Evolutionary conservation across 345 rosid species (phyloP), one percentile per base, ranked within the genome.

Genomic region (Alliaria petiolata): DNA sequence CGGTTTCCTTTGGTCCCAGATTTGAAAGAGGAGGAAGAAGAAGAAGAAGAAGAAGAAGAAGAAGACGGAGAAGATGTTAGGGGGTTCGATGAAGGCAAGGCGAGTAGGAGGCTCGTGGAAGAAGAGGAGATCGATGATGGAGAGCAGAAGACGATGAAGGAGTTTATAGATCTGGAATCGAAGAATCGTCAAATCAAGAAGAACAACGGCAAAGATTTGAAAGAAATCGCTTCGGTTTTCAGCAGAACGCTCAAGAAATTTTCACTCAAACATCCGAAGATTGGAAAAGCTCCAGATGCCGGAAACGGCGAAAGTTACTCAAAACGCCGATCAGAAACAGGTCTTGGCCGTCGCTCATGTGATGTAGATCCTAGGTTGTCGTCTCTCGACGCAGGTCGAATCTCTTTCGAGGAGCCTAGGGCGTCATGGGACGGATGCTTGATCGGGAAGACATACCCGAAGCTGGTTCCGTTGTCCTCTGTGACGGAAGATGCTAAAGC

Each of bases 341-440:
- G 83, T 50, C 80, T 76, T 22, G 86, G 88, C 16, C 76, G 95
- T 71, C 80, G 88, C 61, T 85, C 95, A n/a, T 86, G 92, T 58
- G 92, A 86, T 61, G 80, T 87, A 19, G 88, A 86, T 86, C 86
- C 85, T 15, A 80, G 91, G 69, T 76, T 81, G 31, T n/a, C n/a
- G n/a, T 89, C 95, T 40, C 75, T 86, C 2, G 95, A 89, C 67
- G 86, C 74, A 58, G 66, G 55, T 20, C 59, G 71, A 8, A 0
- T 49, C 42, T 70, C 89, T 0, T 80, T 90, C 26, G 95, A 86
- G 54, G 88, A 86, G 69, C 96, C 93, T 31, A 76, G 96, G 75
- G 91, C 89, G 67, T 93, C 97, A 6, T 86, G 89, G 87, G 93
- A 93, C 28, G 93, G 96, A 12, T 79, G 77, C 40, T 79, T 87